These are phyloP conservation scores for Hylodesmum podocarpum DNA, from an alignment of 306 rosid genomes.

Conservation along the genomic window DNA sequence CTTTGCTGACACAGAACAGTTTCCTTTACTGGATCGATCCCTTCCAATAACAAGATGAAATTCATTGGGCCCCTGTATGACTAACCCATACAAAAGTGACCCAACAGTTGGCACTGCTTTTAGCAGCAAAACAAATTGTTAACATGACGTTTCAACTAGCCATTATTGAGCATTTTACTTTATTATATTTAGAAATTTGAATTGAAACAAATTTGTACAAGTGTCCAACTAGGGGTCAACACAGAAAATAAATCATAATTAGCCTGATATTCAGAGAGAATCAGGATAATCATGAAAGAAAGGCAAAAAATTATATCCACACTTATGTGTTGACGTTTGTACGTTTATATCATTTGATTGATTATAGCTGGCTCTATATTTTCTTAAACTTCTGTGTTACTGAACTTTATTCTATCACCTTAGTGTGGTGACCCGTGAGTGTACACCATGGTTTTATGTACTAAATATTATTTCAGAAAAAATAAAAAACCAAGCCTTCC, in stretches of 20 bases:
- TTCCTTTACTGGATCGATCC: not conserved
- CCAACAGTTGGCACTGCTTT: not conserved
- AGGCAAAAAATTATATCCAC: not conserved
- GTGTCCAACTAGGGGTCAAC: not conserved
- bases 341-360: not conserved
- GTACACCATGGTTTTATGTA: not conserved
- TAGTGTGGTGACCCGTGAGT: too few species aligned
- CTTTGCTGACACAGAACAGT: not conserved
- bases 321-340: not conserved
- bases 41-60: not conserved
- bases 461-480: not conserved
- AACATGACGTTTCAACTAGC: not conserved
- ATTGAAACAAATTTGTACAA: not conserved
- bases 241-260: not conserved
- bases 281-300: not conserved
- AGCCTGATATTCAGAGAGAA: not conserved
- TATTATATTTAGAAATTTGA: not conserved
- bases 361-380: not conserved
- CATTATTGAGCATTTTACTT: not conserved
- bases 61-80: not conserved
- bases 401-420: not conserved
- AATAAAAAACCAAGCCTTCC: not conserved
- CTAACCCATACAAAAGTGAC: slow-evolving; percentile 17
- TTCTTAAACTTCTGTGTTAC: not conserved
- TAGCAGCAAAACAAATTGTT: not conserved